Evolutionary conservation across 2,329 filamentous ascomycete species (phyloP).

Genomic region (Colletotrichum eremochloae): DNA sequence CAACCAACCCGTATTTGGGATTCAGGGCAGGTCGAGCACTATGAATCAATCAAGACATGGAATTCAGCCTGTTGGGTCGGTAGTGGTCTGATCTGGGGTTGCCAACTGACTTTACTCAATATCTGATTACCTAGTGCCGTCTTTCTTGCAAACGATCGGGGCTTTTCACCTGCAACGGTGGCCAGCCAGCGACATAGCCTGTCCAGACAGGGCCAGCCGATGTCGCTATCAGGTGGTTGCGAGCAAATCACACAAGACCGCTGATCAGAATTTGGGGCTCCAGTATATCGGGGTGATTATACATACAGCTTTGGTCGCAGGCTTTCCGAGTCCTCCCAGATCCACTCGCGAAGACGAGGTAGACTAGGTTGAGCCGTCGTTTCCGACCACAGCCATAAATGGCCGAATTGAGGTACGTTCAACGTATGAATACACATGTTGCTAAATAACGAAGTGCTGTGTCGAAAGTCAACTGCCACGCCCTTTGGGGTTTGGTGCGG

Average conservation of each 20-base stretch:
- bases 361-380: conserved; percentile 8
- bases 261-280: background rate
- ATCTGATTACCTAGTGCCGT: conserved; percentile 13
- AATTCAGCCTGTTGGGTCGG: too few species aligned
- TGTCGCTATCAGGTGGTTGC: background rate
- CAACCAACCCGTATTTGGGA: conserved; percentile 28
- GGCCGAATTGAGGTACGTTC: conserved; percentile 11
- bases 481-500: background rate
- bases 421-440: background rate
- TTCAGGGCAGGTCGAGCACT: conserved; percentile 10
- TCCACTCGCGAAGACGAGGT: conserved; percentile 1
- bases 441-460: conserved; percentile 10
- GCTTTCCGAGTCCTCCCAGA: conserved; percentile 12
- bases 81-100: conserved; percentile 8
- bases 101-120: background rate
- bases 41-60: background rate
- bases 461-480: background rate
- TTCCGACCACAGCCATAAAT: conserved; percentile 1
- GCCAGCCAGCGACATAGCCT: background rate
- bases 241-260: background rate
- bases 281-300: conserved; percentile 16
- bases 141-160: conserved; percentile 10
- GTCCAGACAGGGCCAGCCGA: background rate
- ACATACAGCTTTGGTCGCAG: conserved; percentile 12
- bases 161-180: background rate